Evolutionary conservation across 2,329 filamentous ascomycete species (phyloP).

Genomic region (Trichoderma arundinaceum): DNA sequence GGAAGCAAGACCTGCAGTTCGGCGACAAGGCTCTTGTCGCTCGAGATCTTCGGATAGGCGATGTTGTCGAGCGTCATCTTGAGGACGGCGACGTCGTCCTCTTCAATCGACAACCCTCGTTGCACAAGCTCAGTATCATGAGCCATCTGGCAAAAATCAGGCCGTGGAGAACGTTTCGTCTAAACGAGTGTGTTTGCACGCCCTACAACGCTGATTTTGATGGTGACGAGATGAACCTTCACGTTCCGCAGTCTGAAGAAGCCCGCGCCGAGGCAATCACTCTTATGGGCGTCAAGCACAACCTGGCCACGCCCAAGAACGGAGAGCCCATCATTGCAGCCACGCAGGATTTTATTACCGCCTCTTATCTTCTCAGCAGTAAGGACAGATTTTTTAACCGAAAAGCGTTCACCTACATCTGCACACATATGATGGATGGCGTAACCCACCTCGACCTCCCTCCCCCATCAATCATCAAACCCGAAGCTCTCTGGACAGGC

Average conservation of each 20-base stretch:
- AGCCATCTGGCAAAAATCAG: conserved; percentile 92
- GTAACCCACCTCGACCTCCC: conserved; percentile 81
- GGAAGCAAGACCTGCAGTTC: conserved; percentile 77
- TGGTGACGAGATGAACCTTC: conserved; percentile 98
- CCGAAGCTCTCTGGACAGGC: conserved; percentile 89
- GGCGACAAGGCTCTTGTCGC: conserved; percentile 74
- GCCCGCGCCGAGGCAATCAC: conserved; percentile 93
- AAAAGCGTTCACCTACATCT: conserved; percentile 85
- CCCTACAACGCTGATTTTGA: conserved; percentile 99
- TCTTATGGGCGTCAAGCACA: conserved; percentile 97
- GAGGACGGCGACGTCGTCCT: conserved; percentile 95
- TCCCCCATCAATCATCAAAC: conserved; percentile 84
- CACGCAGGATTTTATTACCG: conserved; percentile 99
- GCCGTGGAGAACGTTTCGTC: conserved; percentile 91
- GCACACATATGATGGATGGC: conserved; percentile 90
- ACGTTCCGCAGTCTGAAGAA: conserved; percentile 97
- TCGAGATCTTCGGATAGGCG: conserved; percentile 76
- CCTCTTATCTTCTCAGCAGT: conserved; percentile 85
- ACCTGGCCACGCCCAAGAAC: conserved; percentile 93
- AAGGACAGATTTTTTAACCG: conserved; percentile 94
- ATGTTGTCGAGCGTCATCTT: conserved; percentile 91
- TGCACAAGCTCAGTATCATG: conserved; percentile 99
- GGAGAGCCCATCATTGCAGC: conserved; percentile 97
- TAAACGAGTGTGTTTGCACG: conserved; percentile 97
- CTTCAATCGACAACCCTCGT: conserved; percentile 96